A percentile compares a stretch with the other conserved stretches of the same genome.
These are phyloP conservation scores for Pythium periplocum DNA, from an alignment of 352 stramenopile genomes.

Conservation along the genomic window DNA sequence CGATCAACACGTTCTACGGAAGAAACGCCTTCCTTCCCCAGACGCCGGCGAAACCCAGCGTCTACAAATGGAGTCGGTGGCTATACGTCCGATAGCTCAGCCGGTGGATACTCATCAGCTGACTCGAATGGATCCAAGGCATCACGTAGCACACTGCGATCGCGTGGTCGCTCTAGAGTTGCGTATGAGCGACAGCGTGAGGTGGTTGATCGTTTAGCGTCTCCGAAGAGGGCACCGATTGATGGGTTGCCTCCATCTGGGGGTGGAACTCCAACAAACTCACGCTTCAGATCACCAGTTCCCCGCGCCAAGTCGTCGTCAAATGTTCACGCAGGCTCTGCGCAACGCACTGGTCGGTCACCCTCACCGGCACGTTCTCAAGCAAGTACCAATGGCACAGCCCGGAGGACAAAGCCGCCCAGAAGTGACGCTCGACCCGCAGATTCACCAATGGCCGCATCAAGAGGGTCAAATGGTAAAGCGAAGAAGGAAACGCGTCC, in stretches of 20 bases:
- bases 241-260: too few species aligned
- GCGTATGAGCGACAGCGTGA: conserved; percentile 56
- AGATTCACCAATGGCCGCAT: too few species aligned
- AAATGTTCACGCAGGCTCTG: neutral
- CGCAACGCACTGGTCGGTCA: conserved; percentile 6
- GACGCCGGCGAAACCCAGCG: too few species aligned
- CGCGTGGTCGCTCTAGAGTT: conserved; percentile 24
- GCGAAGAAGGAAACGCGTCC: neutral
- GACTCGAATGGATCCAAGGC: conserved; percentile 43
- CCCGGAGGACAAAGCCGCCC: conserved; percentile 1
- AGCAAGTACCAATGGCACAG: neutral
- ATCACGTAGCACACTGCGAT: conserved; percentile 38
- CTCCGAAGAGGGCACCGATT: conserved; percentile 15
- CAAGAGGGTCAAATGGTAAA: neutral
- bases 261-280: too few species aligned
- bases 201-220: conserved; percentile 44
- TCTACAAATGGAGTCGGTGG: conserved; percentile 13
- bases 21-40: too few species aligned
- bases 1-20: neutral
- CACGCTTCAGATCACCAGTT: too few species aligned
- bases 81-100: conserved; percentile 63
- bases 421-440: neutral
- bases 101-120: conserved; percentile 60
- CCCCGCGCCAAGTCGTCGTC: neutral
- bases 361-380: conserved; percentile 15